Conservation (phyloP, 495 filamentous ascomycete species). For the Neurospora sublineolata region DNA sequence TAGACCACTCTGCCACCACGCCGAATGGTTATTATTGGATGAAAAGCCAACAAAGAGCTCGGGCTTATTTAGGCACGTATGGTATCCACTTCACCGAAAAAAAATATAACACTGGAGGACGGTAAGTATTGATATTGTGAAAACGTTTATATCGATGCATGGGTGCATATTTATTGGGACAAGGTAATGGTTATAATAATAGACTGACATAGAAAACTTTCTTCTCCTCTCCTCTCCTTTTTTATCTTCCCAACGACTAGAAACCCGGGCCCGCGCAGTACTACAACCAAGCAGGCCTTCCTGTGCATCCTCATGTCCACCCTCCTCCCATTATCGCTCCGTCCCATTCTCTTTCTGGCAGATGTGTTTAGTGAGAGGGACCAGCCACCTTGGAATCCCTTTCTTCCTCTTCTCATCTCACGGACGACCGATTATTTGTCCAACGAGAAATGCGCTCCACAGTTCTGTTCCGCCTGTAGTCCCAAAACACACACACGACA, state of each 20-base stretch:
- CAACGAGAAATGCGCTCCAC: neutral
- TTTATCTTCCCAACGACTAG: neutral
- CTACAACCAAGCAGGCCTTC: neutral
- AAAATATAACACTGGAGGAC: neutral
- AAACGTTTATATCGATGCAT: neutral
- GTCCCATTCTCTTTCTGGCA: neutral
- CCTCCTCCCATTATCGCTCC: neutral
- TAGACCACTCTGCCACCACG: neutral
- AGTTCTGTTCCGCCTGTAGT: neutral
- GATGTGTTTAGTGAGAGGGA: neutral
- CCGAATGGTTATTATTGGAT: neutral
- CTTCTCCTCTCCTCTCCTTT: neutral
- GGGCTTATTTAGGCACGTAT: neutral
- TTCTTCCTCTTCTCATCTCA: neutral
- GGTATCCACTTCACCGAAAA: neutral
- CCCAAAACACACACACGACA: neutral
- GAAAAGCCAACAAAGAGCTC: rapidly evolving
- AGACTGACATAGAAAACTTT: neutral
- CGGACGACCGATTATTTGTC: neutral
- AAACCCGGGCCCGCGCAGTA: neutral
- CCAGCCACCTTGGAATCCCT: neutral
- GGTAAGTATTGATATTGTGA: neutral
- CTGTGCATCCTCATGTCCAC: neutral
- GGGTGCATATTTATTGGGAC: neutral
- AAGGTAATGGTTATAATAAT: neutral